These are phyloP conservation scores for Gossypium australe DNA, from an alignment of 345 rosid species.

Conservation along the genomic window DNA sequence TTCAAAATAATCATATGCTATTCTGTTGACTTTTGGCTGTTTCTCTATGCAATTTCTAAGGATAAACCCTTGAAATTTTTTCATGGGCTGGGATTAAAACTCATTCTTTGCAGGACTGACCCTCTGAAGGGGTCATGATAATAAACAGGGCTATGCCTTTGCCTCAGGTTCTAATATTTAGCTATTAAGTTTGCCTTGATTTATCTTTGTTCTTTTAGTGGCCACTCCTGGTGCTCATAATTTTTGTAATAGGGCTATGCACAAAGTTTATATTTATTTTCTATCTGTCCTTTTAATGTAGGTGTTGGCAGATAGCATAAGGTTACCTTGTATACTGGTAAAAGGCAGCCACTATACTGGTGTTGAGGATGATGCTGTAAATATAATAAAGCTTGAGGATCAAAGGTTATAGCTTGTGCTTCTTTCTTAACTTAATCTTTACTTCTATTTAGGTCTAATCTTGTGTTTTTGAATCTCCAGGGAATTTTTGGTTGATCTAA, in stretches of 20 bases:
- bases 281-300: conserved; percentile 33
- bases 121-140: not conserved
- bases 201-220: conserved; percentile 2
- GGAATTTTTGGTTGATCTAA: conserved; percentile 98
- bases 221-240: not conserved
- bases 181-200: not conserved
- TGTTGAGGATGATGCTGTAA: conserved; percentile 93
- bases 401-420: conserved; percentile 61
- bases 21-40: not conserved
- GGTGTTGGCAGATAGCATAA: conserved; percentile 85
- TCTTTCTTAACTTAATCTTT: conserved; percentile 15
- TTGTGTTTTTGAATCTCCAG: conserved; percentile 44
- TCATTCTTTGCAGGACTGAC: not conserved
- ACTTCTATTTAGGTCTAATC: conserved; percentile 22
- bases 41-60: not conserved
- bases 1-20: not conserved
- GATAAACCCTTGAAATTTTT: not conserved
- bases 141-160: not conserved
- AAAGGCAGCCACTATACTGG: conserved; percentile 99
- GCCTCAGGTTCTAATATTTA: not conserved
- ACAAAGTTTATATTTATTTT: conserved; percentile 1
- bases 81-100: not conserved
- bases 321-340: conserved; percentile 87
- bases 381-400: conserved; percentile 78
- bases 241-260: not conserved